phyloP scores from a whole-genome alignment of 1,284 basidiomycete genomes.

The Cryptococcus sp. region DNA sequence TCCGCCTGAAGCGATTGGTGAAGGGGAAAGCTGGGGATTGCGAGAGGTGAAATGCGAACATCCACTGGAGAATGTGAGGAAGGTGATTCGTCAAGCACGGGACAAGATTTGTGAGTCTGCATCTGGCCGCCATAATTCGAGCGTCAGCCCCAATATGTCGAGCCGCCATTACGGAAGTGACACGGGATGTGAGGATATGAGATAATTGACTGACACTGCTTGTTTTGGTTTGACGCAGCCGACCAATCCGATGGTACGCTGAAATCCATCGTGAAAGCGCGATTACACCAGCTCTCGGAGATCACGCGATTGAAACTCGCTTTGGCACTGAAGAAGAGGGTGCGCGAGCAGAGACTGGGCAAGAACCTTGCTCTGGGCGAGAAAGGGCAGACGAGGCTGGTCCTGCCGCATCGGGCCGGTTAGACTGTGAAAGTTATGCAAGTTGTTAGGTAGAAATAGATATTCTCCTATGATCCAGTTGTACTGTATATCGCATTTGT shows the following conservation, averaged over 20 bases:
- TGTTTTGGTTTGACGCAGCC: constrained; percentile 2
- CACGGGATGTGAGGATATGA: background rate
- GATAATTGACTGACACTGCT: background rate
- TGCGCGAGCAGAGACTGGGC: constrained; percentile 4
- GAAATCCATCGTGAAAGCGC: constrained; percentile 11
- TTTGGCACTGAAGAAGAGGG: constrained; percentile 5
- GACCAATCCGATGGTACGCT: constrained; percentile 14
- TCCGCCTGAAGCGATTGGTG: constrained; percentile 4
- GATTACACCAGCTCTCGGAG: constrained; percentile 19
- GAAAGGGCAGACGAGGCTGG: constrained; percentile 13
- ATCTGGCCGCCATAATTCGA: background rate
- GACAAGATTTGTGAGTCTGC: constrained; percentile 21
- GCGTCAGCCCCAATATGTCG: background rate
- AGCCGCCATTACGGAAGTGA: background rate
- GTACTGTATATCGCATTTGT: background rate
- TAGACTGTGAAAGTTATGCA: too few relatives aligned
- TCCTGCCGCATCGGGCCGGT: too few relatives aligned
- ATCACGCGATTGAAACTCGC: constrained; percentile 9
- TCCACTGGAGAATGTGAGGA: constrained; percentile 10
- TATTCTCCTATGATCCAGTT: background rate
- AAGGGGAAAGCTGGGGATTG: constrained; percentile 8
- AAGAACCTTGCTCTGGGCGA: constrained; percentile 13
- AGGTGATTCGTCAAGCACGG: constrained; percentile 6
- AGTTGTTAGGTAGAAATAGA: too few relatives aligned
- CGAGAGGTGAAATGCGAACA: constrained; percentile 3